Evolutionary conservation across 306 rosid genomes (phyloP).

Genomic region (Cicer pinnatifidum): DNA sequence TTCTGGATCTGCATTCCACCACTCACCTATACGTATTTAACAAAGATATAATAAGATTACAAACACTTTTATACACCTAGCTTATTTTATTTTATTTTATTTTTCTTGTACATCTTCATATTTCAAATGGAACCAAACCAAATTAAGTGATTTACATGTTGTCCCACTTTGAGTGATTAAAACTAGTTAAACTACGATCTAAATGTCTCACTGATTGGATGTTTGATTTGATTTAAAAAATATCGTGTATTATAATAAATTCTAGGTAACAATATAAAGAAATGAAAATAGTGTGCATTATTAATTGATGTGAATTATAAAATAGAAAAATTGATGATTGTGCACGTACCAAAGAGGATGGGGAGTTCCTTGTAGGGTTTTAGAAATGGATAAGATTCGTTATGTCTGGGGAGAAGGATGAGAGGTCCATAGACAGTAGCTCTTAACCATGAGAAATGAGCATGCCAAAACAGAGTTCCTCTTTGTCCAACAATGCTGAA

Average conservation of each 20-base stretch:
- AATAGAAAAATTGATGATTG: background rate
- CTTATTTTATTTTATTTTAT: too few relatives aligned
- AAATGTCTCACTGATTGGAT: too few relatives aligned
- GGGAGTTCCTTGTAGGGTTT: constrained; percentile 66
- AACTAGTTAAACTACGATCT: too few relatives aligned
- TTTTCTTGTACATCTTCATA: too few relatives aligned
- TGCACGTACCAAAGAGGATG: constrained; percentile 58
- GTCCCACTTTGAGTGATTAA: too few relatives aligned
- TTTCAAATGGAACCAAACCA: too few relatives aligned
- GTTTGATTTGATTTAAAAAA: too few relatives aligned
- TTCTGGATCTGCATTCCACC: constrained; percentile 78
- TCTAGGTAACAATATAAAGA: background rate
- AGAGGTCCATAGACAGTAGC: constrained; percentile 73
- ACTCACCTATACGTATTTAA: constrained; percentile 56
- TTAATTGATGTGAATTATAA: background rate
- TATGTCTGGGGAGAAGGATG: constrained; percentile 57
- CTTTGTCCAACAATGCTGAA: constrained; percentile 72
- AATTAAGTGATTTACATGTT: too few relatives aligned
- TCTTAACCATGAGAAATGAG: constrained; percentile 73
- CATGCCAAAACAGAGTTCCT: constrained; percentile 77
- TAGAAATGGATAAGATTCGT: constrained; percentile 62
- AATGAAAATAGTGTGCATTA: background rate
- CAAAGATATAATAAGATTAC: background rate
- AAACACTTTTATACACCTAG: too few relatives aligned
- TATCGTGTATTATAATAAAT: too few relatives aligned